Evolutionary conservation across 1,284 basidiomycete species (phyloP).

Genomic region (Cryptococcus sp.): DNA sequence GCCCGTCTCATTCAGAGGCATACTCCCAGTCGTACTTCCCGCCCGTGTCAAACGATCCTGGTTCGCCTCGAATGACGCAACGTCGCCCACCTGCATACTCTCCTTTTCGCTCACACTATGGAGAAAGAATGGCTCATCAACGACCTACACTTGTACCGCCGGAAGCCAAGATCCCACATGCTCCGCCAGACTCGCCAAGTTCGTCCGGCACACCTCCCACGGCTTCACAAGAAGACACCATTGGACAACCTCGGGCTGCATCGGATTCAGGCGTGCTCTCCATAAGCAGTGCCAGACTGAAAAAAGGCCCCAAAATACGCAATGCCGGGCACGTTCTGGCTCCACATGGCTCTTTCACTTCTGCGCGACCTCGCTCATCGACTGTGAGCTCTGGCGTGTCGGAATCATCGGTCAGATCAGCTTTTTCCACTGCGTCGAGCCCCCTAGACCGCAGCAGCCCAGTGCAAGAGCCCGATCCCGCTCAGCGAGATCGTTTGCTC

Average conservation of each 20-base stretch:
- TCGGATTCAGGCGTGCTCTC: conserved; percentile 11
- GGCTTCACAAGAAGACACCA: not conserved
- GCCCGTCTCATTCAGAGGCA: not conserved
- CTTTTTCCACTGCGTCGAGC: not conserved
- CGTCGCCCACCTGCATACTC: conserved; percentile 2
- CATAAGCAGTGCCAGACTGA: not conserved
- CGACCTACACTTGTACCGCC: not conserved
- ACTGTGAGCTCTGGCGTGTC: conserved; percentile 11
- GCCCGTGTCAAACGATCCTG: not conserved
- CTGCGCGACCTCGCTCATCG: conserved; percentile 9
- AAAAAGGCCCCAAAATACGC: conserved; percentile 14
- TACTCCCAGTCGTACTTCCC: conserved; percentile 3
- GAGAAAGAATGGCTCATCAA: not conserved
- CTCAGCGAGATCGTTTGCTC: conserved; percentile 3
- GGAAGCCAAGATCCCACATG: not conserved
- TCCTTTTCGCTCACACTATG: conserved; percentile 1
- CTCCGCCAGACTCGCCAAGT: too few relatives aligned
- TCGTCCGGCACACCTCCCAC: too few relatives aligned
- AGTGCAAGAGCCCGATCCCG: not conserved
- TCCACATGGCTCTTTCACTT: conserved; percentile 27
- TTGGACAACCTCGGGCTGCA: conserved; percentile 7
- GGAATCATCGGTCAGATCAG: conserved; percentile 2
- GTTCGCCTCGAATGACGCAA: not conserved
- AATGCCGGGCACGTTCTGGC: conserved; percentile 17
- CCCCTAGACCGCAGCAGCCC: not conserved